phyloP scores from a whole-genome alignment of 305 asterid genomes.

The Nicotiana rustica region DNA sequence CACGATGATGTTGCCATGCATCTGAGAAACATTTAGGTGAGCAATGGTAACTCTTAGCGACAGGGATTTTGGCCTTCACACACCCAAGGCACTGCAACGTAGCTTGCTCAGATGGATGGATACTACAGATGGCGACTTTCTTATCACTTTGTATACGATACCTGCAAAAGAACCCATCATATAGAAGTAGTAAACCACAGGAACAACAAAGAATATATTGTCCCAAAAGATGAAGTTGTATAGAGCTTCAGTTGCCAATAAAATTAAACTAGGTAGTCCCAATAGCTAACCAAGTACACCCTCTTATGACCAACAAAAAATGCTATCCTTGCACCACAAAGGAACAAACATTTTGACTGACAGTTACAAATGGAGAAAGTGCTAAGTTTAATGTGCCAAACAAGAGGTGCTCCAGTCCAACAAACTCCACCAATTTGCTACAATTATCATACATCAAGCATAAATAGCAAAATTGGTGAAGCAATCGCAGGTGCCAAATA shows the following conservation, averaged over 20 bases:
- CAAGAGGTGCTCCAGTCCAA: background rate
- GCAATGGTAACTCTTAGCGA: conserved; percentile 91
- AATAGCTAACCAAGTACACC: background rate
- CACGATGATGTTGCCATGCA: conserved; percentile 98
- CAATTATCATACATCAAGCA: background rate
- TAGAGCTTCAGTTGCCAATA: background rate
- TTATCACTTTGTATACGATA: conserved; percentile 93
- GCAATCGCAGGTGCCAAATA: background rate
- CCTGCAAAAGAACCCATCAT: conserved; percentile 58
- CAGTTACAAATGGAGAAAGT: conserved; percentile 9
- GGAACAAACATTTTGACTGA: background rate
- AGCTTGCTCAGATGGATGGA: conserved; percentile 97
- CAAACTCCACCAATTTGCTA: conserved; percentile 20
- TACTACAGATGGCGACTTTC: conserved; percentile 86
- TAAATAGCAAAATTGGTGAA: background rate
- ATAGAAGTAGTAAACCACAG: background rate
- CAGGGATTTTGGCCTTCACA: conserved; percentile 85
- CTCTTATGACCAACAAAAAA: background rate
- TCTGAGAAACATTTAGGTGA: conserved; percentile 86
- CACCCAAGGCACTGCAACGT: conserved; percentile 94
- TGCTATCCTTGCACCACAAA: background rate
- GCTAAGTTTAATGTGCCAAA: background rate
- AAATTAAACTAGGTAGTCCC: background rate
- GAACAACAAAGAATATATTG: background rate
- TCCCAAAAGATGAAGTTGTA: background rate